Evolutionary conservation across 2,329 filamentous ascomycete genomes (phyloP).

Genomic region (Graphiopsis chlorocephala): DNA sequence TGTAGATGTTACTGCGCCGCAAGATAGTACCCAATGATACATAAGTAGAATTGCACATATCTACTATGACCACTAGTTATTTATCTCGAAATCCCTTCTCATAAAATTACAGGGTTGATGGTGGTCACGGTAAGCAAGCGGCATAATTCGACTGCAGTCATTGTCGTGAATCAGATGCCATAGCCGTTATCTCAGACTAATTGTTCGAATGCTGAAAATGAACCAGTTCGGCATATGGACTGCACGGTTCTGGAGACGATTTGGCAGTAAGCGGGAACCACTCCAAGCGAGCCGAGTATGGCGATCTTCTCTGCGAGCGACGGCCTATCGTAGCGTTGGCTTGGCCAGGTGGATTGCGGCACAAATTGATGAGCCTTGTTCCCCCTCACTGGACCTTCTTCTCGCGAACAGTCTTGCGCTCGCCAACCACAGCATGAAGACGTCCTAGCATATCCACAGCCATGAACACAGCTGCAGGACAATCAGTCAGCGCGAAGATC

Average conservation of each 20-base stretch:
- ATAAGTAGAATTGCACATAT: background rate
- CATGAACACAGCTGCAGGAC: conserved; percentile 40
- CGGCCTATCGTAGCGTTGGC: background rate
- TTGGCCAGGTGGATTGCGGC: background rate
- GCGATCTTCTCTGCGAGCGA: background rate
- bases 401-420: background rate
- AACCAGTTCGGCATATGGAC: background rate
- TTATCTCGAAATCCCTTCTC: background rate
- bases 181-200: background rate
- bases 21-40: background rate
- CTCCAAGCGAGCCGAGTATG: background rate
- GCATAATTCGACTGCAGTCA: background rate
- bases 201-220: background rate
- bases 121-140: background rate
- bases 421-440: background rate
- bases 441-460: conserved; percentile 39
- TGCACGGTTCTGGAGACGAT: background rate
- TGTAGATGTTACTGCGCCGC: conserved; percentile 6
- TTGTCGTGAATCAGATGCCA: background rate
- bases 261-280: background rate
- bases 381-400: conserved; percentile 8
- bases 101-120: background rate
- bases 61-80: background rate
- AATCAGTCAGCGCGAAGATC: background rate
- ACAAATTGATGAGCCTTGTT: background rate